phyloP scores from a whole-genome alignment of 345 rosid genomes.

The Citrus reticulata region DNA sequence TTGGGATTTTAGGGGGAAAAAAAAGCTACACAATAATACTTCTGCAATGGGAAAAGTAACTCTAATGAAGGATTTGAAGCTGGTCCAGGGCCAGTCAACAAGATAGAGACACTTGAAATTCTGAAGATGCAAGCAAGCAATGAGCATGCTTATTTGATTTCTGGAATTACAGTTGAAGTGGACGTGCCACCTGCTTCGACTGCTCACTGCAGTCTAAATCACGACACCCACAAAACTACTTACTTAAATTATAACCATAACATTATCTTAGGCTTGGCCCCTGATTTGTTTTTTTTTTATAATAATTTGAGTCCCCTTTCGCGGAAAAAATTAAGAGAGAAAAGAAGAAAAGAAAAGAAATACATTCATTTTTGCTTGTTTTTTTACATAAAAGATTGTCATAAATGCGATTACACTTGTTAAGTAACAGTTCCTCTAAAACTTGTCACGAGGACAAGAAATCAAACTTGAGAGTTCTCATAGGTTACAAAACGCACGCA shows the following conservation, averaged over 20 bases:
- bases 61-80: background rate
- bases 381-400: background rate
- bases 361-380: background rate
- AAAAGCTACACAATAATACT: background rate
- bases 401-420: background rate
- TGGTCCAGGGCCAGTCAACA: background rate
- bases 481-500: no score
- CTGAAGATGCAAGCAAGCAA: background rate
- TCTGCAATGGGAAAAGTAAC: background rate
- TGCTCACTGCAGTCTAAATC: background rate
- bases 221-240: background rate
- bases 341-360: no score
- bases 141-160: background rate
- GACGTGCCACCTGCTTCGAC: constrained; percentile 12
- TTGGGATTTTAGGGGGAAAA: background rate
- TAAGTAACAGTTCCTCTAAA: background rate
- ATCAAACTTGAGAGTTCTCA: background rate
- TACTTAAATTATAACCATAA: background rate
- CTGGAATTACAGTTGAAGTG: background rate
- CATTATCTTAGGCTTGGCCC: background rate
- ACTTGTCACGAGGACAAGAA: background rate
- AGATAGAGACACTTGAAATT: background rate
- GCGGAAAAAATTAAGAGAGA: no score
- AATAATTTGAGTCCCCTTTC: no score
- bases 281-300: no score